phyloP scores from a whole-genome alignment of 2,329 filamentous ascomycete species.

The Fusarium sp. region DNA sequence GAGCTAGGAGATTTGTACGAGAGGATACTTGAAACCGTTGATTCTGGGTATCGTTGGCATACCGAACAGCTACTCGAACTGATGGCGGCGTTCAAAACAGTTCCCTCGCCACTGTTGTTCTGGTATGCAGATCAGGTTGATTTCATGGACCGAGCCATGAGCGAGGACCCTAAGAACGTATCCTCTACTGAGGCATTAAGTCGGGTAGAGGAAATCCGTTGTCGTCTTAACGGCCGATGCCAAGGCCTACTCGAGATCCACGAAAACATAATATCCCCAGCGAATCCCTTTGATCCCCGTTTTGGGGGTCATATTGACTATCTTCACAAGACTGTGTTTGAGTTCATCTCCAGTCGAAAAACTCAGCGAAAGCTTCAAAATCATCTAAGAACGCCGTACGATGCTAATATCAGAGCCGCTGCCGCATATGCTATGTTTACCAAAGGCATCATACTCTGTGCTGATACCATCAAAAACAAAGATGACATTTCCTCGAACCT shows the following conservation, averaged over 20 bases:
- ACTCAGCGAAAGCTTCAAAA: not conserved
- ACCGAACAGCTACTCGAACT: conserved; percentile 5
- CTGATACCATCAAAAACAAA: too few relatives aligned
- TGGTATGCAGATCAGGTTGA: conserved; percentile 18
- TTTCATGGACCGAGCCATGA: not conserved
- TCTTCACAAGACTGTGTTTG: not conserved
- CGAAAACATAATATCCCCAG: too few relatives aligned
- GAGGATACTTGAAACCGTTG: not conserved
- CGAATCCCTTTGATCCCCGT: fast-evolving
- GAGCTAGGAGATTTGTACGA: not conserved
- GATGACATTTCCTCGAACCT: too few relatives aligned
- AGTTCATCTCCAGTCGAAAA: fast-evolving
- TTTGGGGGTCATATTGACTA: not conserved
- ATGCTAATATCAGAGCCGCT: not conserved
- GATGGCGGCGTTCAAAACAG: fast-evolving
- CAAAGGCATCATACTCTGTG: too few relatives aligned
- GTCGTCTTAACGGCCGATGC: conserved; percentile 17
- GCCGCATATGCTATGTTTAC: not conserved
- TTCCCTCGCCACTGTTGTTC: not conserved
- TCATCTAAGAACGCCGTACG: not conserved
- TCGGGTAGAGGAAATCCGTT: not conserved
- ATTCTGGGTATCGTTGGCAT: conserved; percentile 5
- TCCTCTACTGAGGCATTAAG: too few relatives aligned
- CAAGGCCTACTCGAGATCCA: conserved; percentile 8
- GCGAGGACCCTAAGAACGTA: too few relatives aligned